Conservation (phyloP, 2,329 filamentous ascomycete genomes). For the Penicillium sp. region DNA sequence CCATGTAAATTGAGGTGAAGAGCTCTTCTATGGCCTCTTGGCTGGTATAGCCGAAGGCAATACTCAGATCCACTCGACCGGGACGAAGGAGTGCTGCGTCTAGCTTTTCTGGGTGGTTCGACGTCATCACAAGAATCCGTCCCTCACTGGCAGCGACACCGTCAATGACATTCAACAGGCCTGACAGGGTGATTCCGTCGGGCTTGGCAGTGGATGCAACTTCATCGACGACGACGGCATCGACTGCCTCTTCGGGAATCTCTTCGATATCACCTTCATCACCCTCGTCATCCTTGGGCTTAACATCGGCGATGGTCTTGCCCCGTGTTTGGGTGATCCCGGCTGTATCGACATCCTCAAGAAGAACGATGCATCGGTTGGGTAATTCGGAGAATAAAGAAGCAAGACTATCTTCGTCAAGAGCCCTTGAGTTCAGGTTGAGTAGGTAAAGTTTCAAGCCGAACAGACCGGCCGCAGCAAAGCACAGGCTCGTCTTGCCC, state of each 20-base stretch:
- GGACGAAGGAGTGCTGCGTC: constrained; percentile 66
- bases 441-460: constrained; percentile 72
- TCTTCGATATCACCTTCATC: not conserved
- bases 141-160: constrained; percentile 70
- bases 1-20: constrained; percentile 41
- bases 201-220: constrained; percentile 12
- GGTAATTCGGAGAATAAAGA: constrained; percentile 67
- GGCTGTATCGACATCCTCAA: constrained; percentile 75
- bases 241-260: constrained; percentile 4
- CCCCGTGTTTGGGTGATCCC: constrained; percentile 61
- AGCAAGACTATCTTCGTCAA: constrained; percentile 66
- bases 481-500: constrained; percentile 71
- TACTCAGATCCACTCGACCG: constrained; percentile 65
- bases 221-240: constrained; percentile 17
- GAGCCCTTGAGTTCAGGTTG: constrained; percentile 61
- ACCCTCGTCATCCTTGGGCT: not conserved
- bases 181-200: constrained; percentile 62
- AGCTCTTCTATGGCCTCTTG: constrained; percentile 38
- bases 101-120: constrained; percentile 65
- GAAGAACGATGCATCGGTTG: constrained; percentile 68
- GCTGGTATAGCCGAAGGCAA: constrained; percentile 54
- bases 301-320: constrained; percentile 6
- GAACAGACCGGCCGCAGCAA: constrained; percentile 70
- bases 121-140: constrained; percentile 72
- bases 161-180: constrained; percentile 69